Percentiles rank a stretch among this genome's conserved stretches.
Conservation (phyloP, 73 alveolate species). For the Paramecium pentaurelia region DNA sequence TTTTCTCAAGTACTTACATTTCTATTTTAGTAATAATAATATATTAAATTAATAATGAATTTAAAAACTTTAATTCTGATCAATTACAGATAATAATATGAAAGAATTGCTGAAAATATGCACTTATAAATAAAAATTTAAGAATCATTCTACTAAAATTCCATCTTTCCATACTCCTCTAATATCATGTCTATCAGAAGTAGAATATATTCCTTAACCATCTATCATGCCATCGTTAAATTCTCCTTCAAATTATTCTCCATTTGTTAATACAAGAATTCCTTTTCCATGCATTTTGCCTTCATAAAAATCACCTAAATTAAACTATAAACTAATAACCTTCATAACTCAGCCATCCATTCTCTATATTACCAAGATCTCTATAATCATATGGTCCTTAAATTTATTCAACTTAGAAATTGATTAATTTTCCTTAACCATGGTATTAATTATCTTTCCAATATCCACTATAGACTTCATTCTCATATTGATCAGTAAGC, state of each 20-base stretch:
- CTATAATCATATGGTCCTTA: conserved; percentile 18
- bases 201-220: conserved; percentile 22
- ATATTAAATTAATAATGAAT: not conserved
- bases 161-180: conserved; percentile 48
- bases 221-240: conserved; percentile 46
- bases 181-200: not conserved
- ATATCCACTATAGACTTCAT: conserved; percentile 33
- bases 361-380: not conserved
- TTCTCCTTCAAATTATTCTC: conserved; percentile 29
- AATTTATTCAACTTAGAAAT: conserved; percentile 14
- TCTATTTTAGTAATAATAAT: not conserved
- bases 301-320: conserved; percentile 33
- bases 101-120: not conserved
- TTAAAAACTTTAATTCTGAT: not conserved
- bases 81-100: not conserved
- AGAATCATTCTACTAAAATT: not conserved
- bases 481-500: not conserved
- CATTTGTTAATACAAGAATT: not conserved
- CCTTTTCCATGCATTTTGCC: conserved; percentile 54
- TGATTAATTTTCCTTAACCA: conserved; percentile 12
- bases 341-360: conserved; percentile 35
- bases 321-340: not conserved
- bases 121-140: not conserved
- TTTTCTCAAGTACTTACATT: not conserved
- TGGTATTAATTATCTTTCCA: conserved; percentile 35